Percentiles rank a stretch among this genome's conserved stretches.
These are phyloP conservation scores for Metschnikowia orientalis DNA, from an alignment of 805 yeast species.

Conservation along the genomic window DNA sequence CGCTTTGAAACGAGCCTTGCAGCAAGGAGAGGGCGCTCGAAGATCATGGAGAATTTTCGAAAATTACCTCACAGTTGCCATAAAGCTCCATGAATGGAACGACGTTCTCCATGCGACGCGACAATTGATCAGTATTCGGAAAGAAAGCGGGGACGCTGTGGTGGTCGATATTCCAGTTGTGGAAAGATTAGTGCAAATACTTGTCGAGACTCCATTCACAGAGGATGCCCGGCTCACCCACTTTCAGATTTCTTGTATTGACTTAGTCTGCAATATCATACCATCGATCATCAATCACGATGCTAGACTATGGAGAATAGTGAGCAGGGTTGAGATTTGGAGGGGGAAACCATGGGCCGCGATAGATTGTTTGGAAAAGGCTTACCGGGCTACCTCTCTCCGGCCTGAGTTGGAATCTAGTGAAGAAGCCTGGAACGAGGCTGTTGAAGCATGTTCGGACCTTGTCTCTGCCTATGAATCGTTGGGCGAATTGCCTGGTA, in stretches of 20 bases:
- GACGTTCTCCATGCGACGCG: constrained; percentile 77
- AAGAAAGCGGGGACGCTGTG: constrained; percentile 53
- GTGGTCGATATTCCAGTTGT: constrained; percentile 72
- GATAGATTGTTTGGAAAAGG: constrained; percentile 79
- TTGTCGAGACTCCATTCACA: constrained; percentile 51
- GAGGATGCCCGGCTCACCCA: constrained; percentile 42
- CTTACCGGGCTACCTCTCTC: constrained; percentile 67
- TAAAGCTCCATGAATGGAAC: constrained; percentile 79
- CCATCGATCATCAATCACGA: constrained; percentile 68
- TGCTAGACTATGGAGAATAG: constrained; percentile 72
- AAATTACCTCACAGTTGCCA: constrained; percentile 78
- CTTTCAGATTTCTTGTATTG: constrained; percentile 66
- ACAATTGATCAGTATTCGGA: constrained; percentile 54
- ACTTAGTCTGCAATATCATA: constrained; percentile 62
- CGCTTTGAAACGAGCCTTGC: constrained; percentile 77
- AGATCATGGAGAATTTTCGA: constrained; percentile 90
- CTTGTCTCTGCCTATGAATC: constrained; percentile 82
- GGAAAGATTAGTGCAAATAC: constrained; percentile 64
- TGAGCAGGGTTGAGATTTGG: constrained; percentile 87
- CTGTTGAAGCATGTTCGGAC: constrained; percentile 74
- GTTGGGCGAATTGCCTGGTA: constrained; percentile 80
- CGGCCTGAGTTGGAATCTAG: constrained; percentile 59
- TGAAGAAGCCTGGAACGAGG: constrained; percentile 67
- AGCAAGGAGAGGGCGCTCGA: constrained; percentile 58
- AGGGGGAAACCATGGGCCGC: constrained; percentile 83